Evolutionary conservation across 495 filamentous ascomycete species (phyloP).

Genomic region (Gamarada debralockiae): DNA sequence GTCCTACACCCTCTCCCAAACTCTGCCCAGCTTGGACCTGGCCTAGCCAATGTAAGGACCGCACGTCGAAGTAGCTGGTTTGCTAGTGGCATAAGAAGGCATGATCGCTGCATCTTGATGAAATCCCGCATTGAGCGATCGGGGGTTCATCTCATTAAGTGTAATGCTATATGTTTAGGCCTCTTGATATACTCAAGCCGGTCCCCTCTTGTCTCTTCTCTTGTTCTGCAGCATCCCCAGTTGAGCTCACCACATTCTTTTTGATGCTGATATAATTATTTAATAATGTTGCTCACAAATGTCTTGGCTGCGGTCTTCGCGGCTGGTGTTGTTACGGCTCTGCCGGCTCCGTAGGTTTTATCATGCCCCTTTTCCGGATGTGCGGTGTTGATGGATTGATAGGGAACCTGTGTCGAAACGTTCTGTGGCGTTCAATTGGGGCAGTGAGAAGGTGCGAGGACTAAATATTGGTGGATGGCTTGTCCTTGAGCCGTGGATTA

Average conservation of each 20-base stretch:
- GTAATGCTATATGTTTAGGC: no score
- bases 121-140: no score
- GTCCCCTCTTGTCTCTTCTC: neutral
- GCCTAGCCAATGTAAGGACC: no score
- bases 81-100: no score
- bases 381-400: neutral
- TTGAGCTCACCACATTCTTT: neutral
- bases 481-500: constrained; percentile 64
- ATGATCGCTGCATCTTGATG: no score
- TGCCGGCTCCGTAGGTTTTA: neutral
- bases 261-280: neutral
- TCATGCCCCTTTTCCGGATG: neutral
- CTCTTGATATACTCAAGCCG: neutral
- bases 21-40: no score
- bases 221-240: neutral
- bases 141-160: no score
- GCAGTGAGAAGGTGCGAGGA: constrained; percentile 45
- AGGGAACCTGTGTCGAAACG: neutral
- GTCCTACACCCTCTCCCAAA: neutral
- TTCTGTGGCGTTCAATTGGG: constrained; percentile 13
- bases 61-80: no score
- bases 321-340: neutral
- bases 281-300: constrained; percentile 1
- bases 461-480: constrained; percentile 80
- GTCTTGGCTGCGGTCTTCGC: neutral